phyloP scores from a whole-genome alignment of 306 rosid genomes.

The Rosa persica region DNA sequence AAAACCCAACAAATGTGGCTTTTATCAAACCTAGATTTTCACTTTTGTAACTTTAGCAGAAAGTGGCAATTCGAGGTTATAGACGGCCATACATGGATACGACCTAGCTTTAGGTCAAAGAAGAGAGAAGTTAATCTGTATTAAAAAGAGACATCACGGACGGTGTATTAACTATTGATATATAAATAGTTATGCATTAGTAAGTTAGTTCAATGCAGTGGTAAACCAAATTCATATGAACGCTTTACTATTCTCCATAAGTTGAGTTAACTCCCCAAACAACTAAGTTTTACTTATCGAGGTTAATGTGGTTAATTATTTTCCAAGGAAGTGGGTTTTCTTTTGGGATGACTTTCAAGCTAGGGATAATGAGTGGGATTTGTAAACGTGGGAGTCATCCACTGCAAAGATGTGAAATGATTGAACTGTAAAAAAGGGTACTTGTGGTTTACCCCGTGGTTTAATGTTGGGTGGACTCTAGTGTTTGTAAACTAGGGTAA shows the following conservation, averaged over 20 bases:
- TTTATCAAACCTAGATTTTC: background rate
- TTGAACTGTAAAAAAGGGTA: slow-evolving; percentile 1
- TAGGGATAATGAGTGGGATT: slow-evolving; percentile 1
- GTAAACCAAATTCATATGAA: background rate
- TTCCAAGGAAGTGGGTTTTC: background rate
- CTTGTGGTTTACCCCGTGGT: slow-evolving; percentile 15
- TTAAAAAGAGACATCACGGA: background rate
- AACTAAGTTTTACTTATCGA: background rate
- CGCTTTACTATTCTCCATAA: too few relatives aligned
- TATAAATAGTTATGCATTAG: too few relatives aligned
- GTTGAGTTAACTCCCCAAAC: too few relatives aligned
- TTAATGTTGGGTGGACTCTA: slow-evolving; percentile 39
- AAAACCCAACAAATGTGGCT: background rate
- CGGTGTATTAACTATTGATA: too few relatives aligned
- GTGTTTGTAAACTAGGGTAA: slow-evolving; percentile 34
- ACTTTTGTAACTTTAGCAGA: slow-evolving; percentile 1
- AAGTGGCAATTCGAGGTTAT: background rate
- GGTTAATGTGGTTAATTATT: background rate
- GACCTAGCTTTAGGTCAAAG: background rate
- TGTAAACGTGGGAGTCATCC: slow-evolving; percentile 15
- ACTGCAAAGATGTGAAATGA: background rate
- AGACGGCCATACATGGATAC: background rate
- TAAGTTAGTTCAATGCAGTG: background rate
- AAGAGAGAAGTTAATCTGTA: background rate
- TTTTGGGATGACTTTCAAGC: background rate